Evolutionary conservation across 169 alveolate species (phyloP), one percentile per base, ranked within the genome.

Genomic region (Plasmodium blacklocki): DNA sequence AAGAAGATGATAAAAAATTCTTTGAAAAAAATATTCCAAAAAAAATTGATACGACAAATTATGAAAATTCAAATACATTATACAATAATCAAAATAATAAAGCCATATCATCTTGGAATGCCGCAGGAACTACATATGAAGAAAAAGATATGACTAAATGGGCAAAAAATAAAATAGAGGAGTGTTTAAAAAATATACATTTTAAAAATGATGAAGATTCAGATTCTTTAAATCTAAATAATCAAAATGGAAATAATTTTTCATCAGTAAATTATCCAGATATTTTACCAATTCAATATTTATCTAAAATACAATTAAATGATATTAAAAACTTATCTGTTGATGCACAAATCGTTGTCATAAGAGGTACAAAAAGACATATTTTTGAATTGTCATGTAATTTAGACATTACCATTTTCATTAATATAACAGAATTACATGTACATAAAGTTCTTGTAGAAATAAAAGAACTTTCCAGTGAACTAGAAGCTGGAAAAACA

Each of bases 121-220:
- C 97, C 2, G 92, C 93, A 32, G 97, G 97, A 3, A 95, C 97
- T 18, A 95, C 97, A 1, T 95, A 93, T 89, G 97, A 95, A 58
- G 97, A 95, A 68, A 95, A 95, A 73, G 97, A 95, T 73, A 62
- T 64, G 91, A 75, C 83, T 0, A 87, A 75, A 26, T 43, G 86
- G 74, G 95, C 95, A 3, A 88, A 88, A 19, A 62, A 78, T 23
- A 88, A 64, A 62, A 64, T 93, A 58, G 83, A 76, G 2, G 93
- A 92, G 49, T 70, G 60, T 19, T 80, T 93, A 59, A 39, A 72
- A 58, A 56, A 64, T 19, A 88, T 93, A 21, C 52, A 74, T 29
- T 93, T 92, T 89, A 90, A 63, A 70, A 92, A 93, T 72, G 88
- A 88, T 52, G 95, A 94, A 66, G 23, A 62, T 19, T 63, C 70